phyloP scores from a whole-genome alignment of 768 basidiomycete genomes.

The Amanita brunnescens region DNA sequence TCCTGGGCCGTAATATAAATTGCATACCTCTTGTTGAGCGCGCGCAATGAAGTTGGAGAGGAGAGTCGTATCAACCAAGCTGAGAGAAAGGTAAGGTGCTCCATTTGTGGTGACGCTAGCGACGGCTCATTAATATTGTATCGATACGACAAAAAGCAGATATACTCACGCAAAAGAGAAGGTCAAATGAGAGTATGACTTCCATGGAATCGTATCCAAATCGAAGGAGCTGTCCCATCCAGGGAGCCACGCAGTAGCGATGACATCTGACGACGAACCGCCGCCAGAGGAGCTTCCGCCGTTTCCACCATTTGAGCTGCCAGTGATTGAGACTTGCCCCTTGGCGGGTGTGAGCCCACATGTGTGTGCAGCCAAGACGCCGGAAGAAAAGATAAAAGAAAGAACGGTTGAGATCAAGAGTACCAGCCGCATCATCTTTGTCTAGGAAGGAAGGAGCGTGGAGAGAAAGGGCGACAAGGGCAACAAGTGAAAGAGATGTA shows the following conservation, averaged over 20 bases:
- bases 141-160: not conserved
- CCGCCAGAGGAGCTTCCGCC: too few relatives aligned
- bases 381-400: conserved; percentile 18
- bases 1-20: not conserved
- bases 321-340: too few relatives aligned
- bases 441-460: conserved; percentile 6
- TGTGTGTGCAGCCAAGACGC: conserved; percentile 19
- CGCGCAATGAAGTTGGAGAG: conserved; percentile 48
- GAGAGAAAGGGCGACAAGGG: not conserved
- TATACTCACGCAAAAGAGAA: conserved; percentile 40
- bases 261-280: conserved; percentile 18
- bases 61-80: conserved; percentile 32
- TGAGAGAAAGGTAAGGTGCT: conserved; percentile 24
- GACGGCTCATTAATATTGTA: not conserved
- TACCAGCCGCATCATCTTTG: not conserved
- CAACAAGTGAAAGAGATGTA: not conserved
- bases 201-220: conserved; percentile 40
- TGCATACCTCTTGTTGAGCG: conserved; percentile 32
- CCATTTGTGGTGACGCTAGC: conserved; percentile 29
- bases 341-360: conserved; percentile 26
- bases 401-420: conserved; percentile 17
- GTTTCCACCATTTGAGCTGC: too few relatives aligned
- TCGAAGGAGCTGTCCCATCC: conserved; percentile 39
- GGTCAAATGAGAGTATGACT: conserved; percentile 40
- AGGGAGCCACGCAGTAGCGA: conserved; percentile 49